Evolutionary conservation across 1,284 basidiomycete genomes (phyloP).

Genomic region (Puccinia horiana): DNA sequence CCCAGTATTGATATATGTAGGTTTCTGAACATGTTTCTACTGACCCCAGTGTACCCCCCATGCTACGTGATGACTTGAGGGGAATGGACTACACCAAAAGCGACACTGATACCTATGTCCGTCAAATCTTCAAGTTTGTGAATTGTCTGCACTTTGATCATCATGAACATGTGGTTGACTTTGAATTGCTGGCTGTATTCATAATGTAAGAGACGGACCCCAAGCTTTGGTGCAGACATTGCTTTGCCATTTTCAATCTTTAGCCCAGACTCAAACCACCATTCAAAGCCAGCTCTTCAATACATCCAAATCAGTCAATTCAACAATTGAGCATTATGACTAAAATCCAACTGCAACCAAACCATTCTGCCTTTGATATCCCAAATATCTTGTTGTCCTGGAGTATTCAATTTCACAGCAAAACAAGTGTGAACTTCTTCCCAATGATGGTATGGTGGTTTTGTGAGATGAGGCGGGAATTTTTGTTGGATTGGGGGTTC

Average conservation of each 20-base stretch:
- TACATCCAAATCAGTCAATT: background rate
- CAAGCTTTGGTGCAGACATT: background rate
- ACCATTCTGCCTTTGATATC: background rate
- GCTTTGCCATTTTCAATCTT: background rate
- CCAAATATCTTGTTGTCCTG: background rate
- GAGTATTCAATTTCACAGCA: background rate
- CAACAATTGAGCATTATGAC: background rate
- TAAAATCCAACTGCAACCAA: background rate
- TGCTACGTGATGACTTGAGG: background rate
- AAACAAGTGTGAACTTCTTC: background rate
- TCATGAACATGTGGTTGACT: background rate
- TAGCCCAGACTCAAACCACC: background rate
- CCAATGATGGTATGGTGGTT: background rate
- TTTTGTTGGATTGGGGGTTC: background rate
- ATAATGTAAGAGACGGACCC: background rate
- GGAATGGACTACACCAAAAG: background rate
- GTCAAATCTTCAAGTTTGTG: background rate
- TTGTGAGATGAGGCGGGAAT: background rate
- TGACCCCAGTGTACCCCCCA: too few species aligned
- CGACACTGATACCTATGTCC: background rate
- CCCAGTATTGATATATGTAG: too few species aligned
- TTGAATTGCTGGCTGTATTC: conserved; percentile 7
- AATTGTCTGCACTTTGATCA: background rate
- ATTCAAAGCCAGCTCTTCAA: background rate
- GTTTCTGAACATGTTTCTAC: background rate